These are phyloP conservation scores for Paraurostyla sp. DNA, from an alignment of 73 alveolate genomes.

Conservation along the genomic window DNA sequence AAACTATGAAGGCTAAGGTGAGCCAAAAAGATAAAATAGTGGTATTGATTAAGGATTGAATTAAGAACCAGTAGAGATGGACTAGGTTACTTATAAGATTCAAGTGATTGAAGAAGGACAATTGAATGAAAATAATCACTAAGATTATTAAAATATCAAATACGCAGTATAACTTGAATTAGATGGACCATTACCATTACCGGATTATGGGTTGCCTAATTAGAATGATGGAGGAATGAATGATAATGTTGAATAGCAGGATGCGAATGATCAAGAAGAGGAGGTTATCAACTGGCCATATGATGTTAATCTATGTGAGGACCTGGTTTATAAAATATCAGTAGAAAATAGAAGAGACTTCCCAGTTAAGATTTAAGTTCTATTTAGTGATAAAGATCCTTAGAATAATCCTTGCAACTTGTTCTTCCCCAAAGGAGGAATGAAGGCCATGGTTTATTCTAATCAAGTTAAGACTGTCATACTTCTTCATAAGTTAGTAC, in stretches of 20 bases:
- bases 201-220: too few relatives aligned
- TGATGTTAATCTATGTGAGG: neutral
- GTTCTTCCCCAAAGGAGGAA: constrained; percentile 9
- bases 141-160: too few relatives aligned
- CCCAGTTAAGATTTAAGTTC: neutral
- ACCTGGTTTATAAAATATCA: neutral
- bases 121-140: neutral
- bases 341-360: neutral
- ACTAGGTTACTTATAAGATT: neutral
- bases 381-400: neutral
- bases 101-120: neutral
- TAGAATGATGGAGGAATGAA: too few relatives aligned
- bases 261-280: too few relatives aligned
- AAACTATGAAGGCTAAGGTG: neutral
- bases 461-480: neutral
- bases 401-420: neutral
- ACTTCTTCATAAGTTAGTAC: neutral
- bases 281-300: constrained; percentile 10
- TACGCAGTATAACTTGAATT: too few relatives aligned
- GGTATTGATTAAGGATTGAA: constrained; percentile 19
- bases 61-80: neutral
- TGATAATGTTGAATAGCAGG: too few relatives aligned
- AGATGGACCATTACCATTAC: too few relatives aligned
- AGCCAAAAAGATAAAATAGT: neutral
- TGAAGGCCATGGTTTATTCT: neutral